phyloP scores from a whole-genome alignment of 805 yeast species.

The Saccharomycopsis vini region DNA sequence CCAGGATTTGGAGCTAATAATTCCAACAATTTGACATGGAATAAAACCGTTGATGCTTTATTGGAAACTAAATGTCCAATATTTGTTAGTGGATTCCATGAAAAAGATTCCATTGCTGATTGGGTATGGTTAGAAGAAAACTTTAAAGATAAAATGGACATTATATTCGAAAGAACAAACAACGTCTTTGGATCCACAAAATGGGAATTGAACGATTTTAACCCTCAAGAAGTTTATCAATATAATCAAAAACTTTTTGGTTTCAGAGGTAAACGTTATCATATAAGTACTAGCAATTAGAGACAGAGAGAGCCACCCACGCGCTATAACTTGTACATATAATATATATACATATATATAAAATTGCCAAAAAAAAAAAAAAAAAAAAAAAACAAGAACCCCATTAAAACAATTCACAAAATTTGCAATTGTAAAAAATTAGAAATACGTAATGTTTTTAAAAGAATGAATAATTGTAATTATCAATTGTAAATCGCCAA shows the following conservation, averaged over 20 bases:
- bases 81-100: conserved; percentile 83
- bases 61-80: conserved; percentile 90
- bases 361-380: no score
- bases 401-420: no score
- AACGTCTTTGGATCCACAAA: conserved; percentile 80
- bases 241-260: conserved; percentile 86
- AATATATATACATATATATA: no score
- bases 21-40: conserved; percentile 79
- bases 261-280: conserved; percentile 93
- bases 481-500: no score
- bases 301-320: neutral
- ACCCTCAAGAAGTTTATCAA: conserved; percentile 91
- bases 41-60: conserved; percentile 73
- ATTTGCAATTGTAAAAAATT: no score
- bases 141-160: conserved; percentile 70
- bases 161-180: conserved; percentile 61
- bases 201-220: conserved; percentile 87
- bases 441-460: no score
- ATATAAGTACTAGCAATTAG: conserved; percentile 24
- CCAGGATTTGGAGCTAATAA: conserved; percentile 89
- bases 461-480: no score
- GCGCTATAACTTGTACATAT: no score
- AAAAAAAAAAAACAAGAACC: no score
- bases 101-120: conserved; percentile 62
- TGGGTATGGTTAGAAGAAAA: conserved; percentile 57